Conservation (phyloP, 2,329 filamentous ascomycete species). For the Penicillium sp. region DNA sequence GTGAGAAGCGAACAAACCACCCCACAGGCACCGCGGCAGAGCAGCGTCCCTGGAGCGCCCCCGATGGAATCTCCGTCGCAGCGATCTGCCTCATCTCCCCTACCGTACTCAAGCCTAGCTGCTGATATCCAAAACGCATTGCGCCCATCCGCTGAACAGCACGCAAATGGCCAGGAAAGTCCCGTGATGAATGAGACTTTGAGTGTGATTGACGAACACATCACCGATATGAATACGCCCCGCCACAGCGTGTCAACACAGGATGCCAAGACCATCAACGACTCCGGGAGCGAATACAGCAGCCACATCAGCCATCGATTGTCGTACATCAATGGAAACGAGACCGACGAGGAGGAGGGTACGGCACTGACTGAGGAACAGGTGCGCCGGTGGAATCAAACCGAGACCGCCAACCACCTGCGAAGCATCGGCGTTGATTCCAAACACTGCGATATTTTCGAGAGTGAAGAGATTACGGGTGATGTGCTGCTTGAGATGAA, state of each 20-base stretch:
- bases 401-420: constrained; percentile 84
- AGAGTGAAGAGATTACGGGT: constrained; percentile 92
- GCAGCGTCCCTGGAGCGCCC: constrained; percentile 33
- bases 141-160: constrained; percentile 48
- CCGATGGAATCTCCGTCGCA: constrained; percentile 27
- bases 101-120: constrained; percentile 36
- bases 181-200: constrained; percentile 91
- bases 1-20: constrained; percentile 38
- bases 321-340: constrained; percentile 90
- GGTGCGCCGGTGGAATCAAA: constrained; percentile 75
- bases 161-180: constrained; percentile 59
- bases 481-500: constrained; percentile 94
- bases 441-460: constrained; percentile 89
- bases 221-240: constrained; percentile 75
- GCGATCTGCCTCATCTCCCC: constrained; percentile 37
- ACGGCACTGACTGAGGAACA: constrained; percentile 67
- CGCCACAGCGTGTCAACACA: constrained; percentile 54
- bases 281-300: constrained; percentile 90
- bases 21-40: constrained; percentile 42
- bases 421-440: constrained; percentile 82
- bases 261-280: constrained; percentile 59
- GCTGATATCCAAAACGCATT: constrained; percentile 46
- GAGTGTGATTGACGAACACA: constrained; percentile 95
- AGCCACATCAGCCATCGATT: constrained; percentile 71
- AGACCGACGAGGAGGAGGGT: constrained; percentile 91